Evolutionary conservation across 1,139 yeast species (phyloP).

Genomic region (Blastobotrys buckinghamii): DNA sequence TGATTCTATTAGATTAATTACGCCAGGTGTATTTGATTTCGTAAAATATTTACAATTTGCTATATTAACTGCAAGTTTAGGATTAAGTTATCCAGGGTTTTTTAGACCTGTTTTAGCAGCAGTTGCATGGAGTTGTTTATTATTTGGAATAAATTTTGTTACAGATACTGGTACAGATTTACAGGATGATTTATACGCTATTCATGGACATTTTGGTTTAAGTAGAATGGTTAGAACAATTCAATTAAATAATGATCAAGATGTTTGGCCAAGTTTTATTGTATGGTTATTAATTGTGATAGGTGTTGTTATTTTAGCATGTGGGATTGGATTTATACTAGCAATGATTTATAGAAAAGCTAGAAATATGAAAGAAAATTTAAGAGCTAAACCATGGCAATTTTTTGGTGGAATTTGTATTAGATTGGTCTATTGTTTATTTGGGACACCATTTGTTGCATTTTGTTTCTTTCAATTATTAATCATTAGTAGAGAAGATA

Average conservation of each 20-base stretch:
- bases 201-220: slow-evolving; percentile 25
- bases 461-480: slow-evolving; percentile 32
- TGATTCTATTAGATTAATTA: slow-evolving; percentile 49
- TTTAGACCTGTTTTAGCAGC: slow-evolving; percentile 49
- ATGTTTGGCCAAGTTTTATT: slow-evolving; percentile 34
- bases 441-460: slow-evolving; percentile 31
- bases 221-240: slow-evolving; percentile 25
- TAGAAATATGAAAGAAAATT: slow-evolving; percentile 15
- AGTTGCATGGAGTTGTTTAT: slow-evolving; percentile 36
- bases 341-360: slow-evolving; percentile 18
- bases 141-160: slow-evolving; percentile 27
- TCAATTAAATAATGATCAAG: slow-evolving; percentile 25
- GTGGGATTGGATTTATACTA: slow-evolving; percentile 13
- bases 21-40: slow-evolving; percentile 49
- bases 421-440: slow-evolving; percentile 24
- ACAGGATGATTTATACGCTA: slow-evolving; percentile 24
- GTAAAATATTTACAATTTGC: slow-evolving; percentile 52
- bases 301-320: slow-evolving; percentile 12
- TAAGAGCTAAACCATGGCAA: slow-evolving; percentile 13
- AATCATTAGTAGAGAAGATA: slow-evolving; percentile 17
- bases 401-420: slow-evolving; percentile 27
- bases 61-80: slow-evolving; percentile 49
- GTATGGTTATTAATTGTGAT: slow-evolving; percentile 28
- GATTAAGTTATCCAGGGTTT: slow-evolving; percentile 58
- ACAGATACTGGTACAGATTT: slow-evolving; percentile 14